phyloP scores from a whole-genome alignment of 495 filamentous ascomycete genomes.

The Entonaema liquescens region DNA sequence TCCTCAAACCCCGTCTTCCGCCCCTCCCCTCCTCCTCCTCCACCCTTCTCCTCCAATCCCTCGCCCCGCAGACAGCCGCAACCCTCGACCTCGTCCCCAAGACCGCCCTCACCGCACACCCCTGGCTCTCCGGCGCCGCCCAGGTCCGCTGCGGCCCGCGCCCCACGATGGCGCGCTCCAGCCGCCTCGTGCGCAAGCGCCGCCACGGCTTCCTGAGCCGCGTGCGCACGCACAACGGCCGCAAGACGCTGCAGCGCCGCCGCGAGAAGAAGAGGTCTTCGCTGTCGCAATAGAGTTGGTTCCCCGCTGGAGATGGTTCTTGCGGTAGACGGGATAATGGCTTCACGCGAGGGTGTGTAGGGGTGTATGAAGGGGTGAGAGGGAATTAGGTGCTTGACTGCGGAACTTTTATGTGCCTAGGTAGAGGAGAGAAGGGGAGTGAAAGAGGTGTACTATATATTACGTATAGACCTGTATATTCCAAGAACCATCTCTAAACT shows the following conservation, averaged over 20 bases:
- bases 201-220: slow-evolving; percentile 58
- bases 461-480: slow-evolving; percentile 38
- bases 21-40: neutral
- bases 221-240: slow-evolving; percentile 48
- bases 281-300: slow-evolving; percentile 46
- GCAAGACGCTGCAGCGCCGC: slow-evolving; percentile 51
- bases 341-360: too few relatives aligned
- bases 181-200: slow-evolving; percentile 59
- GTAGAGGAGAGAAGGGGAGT: neutral
- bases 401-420: too few relatives aligned
- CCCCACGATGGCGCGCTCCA: slow-evolving; percentile 52
- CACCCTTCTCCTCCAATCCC: slow-evolving; percentile 8
- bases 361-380: too few relatives aligned
- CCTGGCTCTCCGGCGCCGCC: slow-evolving; percentile 45
- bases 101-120: slow-evolving; percentile 49
- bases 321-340: too few relatives aligned
- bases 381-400: too few relatives aligned
- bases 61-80: slow-evolving; percentile 14
- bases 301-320: too few relatives aligned
- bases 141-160: slow-evolving; percentile 59
- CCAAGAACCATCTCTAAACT: slow-evolving; percentile 15
- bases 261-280: slow-evolving; percentile 51
- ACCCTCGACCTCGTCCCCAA: slow-evolving; percentile 51
- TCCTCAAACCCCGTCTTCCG: slow-evolving; percentile 44
- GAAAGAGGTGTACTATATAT: slow-evolving; percentile 21